Conservation (phyloP, 2,329 filamentous ascomycete genomes). For the Calonectria pauciramosa region DNA sequence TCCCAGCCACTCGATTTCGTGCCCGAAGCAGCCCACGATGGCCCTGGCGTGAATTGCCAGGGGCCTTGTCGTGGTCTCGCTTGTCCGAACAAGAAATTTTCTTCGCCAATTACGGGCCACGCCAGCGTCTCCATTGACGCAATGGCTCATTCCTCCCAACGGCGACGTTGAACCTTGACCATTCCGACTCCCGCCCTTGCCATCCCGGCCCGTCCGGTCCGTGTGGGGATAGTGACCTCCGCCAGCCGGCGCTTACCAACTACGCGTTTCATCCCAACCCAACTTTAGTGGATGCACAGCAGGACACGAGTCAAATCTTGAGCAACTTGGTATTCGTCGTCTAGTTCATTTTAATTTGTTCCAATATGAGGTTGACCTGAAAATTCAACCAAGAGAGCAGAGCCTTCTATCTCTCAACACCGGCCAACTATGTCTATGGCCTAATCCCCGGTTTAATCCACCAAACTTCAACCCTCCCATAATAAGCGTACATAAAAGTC, state of each 20-base stretch:
- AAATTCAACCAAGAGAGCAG: not conserved
- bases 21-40: not conserved
- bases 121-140: not conserved
- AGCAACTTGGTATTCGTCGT: not conserved
- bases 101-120: not conserved
- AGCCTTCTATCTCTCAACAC: slow-evolving; percentile 12
- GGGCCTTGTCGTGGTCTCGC: not conserved
- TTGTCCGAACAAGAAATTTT: not conserved
- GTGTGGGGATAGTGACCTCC: not conserved
- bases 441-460: slow-evolving; percentile 5
- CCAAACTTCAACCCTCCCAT: slow-evolving; percentile 16
- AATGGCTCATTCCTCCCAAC: not conserved
- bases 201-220: slow-evolving; percentile 9
- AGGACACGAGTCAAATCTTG: not conserved
- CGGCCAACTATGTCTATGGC: slow-evolving; percentile 2
- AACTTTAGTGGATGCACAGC: not conserved
- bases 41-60: not conserved
- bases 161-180: not conserved
- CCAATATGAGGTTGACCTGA: not conserved
- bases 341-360: not conserved
- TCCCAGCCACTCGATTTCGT: slow-evolving; percentile 32
- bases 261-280: not conserved
- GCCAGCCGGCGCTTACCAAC: not conserved
- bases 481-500: slow-evolving; percentile 42
- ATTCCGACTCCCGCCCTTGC: not conserved